phyloP scores from a whole-genome alignment of 805 yeast species.

The Kuraishia ogatae region DNA sequence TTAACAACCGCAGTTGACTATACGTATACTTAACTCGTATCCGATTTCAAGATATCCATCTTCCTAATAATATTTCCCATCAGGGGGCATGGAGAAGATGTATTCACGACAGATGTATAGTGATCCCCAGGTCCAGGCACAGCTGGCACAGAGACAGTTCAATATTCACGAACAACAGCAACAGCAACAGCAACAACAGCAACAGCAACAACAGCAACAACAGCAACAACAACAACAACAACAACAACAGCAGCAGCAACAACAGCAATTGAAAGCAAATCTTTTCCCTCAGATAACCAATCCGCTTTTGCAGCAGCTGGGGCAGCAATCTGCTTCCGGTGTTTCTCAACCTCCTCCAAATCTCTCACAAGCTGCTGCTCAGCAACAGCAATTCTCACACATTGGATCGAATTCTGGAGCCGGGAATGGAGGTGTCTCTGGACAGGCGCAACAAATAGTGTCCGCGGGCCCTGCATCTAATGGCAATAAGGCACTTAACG shows the following conservation, averaged over 20 bases:
- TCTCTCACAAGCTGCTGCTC: constrained; percentile 6
- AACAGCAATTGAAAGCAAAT: constrained; percentile 5
- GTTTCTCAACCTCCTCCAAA: background rate
- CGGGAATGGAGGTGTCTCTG: constrained; percentile 2
- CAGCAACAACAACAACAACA: constrained; percentile 14
- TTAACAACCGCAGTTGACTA: background rate
- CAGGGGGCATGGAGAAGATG: background rate
- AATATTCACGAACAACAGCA: constrained; percentile 13
- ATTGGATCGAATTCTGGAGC: constrained; percentile 2
- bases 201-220: constrained; percentile 11
- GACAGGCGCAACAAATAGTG: background rate
- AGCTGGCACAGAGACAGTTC: constrained; percentile 6
- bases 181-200: constrained; percentile 12
- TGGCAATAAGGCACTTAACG: constrained; percentile 43
- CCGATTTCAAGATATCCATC: background rate
- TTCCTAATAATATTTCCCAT: background rate
- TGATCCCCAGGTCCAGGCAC: constrained; percentile 8
- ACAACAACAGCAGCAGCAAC: constrained; percentile 12
- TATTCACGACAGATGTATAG: constrained; percentile 6
- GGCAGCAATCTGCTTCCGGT: background rate
- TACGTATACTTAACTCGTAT: background rate
- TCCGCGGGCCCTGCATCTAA: constrained; percentile 1
- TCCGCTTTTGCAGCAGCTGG: background rate
- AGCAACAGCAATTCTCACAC: constrained; percentile 9
- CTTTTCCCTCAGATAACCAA: background rate